These are phyloP conservation scores for Coemansia sp. DNA, from an alignment of 192 early-diverging fungal genomes.

Conservation along the genomic window DNA sequence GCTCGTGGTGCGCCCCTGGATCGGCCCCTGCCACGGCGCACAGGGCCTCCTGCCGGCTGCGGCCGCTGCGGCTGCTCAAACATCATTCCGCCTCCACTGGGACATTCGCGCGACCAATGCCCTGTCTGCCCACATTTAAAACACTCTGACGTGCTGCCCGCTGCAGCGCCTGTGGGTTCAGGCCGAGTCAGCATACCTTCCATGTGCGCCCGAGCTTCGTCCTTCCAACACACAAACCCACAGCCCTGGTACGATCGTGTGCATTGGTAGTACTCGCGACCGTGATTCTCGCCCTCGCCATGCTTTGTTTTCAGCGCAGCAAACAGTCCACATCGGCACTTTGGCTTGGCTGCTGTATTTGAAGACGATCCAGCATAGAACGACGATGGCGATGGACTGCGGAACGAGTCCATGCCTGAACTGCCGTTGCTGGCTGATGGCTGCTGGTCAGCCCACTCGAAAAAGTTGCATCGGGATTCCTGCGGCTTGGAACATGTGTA, in stretches of 20 bases:
- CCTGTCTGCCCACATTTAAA: conserved; percentile 39
- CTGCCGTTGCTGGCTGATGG: neutral
- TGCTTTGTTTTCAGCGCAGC: conserved; percentile 26
- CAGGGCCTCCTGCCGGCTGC: conserved; percentile 13
- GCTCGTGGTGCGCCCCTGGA: neutral
- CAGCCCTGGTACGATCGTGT: conserved; percentile 43
- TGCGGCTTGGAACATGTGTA: conserved; percentile 45
- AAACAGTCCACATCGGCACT: conserved; percentile 56
- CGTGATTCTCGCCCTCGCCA: conserved; percentile 38
- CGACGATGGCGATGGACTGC: neutral
- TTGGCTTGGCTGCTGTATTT: conserved; percentile 24
- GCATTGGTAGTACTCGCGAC: conserved; percentile 58
- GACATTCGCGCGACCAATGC: conserved; percentile 49
- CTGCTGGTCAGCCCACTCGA: conserved; percentile 61
- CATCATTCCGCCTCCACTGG: conserved; percentile 7
- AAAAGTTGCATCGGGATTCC: conserved; percentile 56
- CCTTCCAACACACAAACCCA: conserved; percentile 43
- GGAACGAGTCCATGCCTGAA: neutral
- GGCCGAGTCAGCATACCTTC: neutral
- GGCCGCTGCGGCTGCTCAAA: conserved; percentile 14
- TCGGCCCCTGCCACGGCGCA: conserved; percentile 14
- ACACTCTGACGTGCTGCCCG: conserved; percentile 19
- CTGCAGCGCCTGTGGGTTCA: neutral
- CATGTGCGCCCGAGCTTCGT: conserved; percentile 30
- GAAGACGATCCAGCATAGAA: neutral